Base-by-base conservation (phyloP, 2,329 filamentous ascomycete species). In the Didymella keratinophila region DNA sequence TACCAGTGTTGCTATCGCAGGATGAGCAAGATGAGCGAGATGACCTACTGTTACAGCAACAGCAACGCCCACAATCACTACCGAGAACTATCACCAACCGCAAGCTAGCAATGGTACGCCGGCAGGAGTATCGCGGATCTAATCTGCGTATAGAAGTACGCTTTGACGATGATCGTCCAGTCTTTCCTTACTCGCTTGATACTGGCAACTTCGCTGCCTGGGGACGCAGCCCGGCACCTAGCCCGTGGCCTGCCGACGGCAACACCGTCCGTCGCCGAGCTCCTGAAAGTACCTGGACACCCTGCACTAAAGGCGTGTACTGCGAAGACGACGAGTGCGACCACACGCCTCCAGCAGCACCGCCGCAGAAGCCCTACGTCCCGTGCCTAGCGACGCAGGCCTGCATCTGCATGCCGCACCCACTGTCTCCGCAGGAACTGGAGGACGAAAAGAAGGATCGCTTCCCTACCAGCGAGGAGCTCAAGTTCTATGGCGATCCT, bases 71-170 rank as follows among this genome's bases (percentile, higher is more conserved):
- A 14, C 27, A 16, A 5, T 7, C 32, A 37, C 39, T 45, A 6
- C 21, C 5, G 18, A 42, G 23, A 37, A 21, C 21, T 0, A 44
- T 28, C 20, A 30, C 28, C 9, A 56, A 50, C 21, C 46, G 37
- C 5, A 56, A 56, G 16, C 18, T 56, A 21, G 30, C 39, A 27
- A 49, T 20, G n/a, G 52, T 56, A 12, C 37, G 52, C 18, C 39
- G n/a, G 30, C 21, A 42, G 5, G 10, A 42, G 21, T 47, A 49
- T 25, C 37, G 18, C 4, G 14, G 39, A 23, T 49, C 52, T 11
- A 30, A 16, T 25, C n/a, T 48, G 12, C 52, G 21, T 9, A 34
- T 5, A 25, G 28, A 55, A 23, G 37, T 43, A 10, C 39, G 36
- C 37, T 49, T n/a, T 7, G 27, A 25, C 21, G 39, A 42, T 16